A percentile compares a stretch with the other conserved stretches of the same genome.
Conservation (phyloP, 164 flowering plant species). For the Annona squamosa region DNA sequence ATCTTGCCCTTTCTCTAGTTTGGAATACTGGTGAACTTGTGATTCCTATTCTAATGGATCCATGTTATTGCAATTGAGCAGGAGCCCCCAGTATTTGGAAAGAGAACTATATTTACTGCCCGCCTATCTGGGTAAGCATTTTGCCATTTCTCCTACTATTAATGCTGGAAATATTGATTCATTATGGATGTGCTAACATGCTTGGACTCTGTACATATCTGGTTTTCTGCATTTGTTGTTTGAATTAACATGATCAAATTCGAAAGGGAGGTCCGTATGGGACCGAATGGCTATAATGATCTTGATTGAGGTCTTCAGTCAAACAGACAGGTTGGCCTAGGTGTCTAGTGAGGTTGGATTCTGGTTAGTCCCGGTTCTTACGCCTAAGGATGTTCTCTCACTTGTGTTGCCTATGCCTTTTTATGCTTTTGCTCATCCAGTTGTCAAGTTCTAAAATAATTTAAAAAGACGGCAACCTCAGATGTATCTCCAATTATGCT, state of each 20-base stretch:
- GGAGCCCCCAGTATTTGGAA: slow-evolving; percentile 96
- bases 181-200: not conserved
- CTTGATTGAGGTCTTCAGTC: too few relatives aligned
- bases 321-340: too few relatives aligned
- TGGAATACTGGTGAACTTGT: too few relatives aligned
- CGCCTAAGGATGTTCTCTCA: too few relatives aligned
- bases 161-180: not conserved
- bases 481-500: not conserved
- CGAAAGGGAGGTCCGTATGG: too few relatives aligned
- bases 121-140: slow-evolving; percentile 62
- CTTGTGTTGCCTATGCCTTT: too few relatives aligned
- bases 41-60: slow-evolving; percentile 1
- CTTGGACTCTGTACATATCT: not conserved
- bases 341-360: too few relatives aligned
- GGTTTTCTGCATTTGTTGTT: not conserved
- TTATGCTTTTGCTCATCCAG: not conserved
- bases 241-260: not conserved
- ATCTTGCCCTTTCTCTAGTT: too few relatives aligned
- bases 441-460: too few relatives aligned
- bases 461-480: not conserved
- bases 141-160: not conserved
- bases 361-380: too few relatives aligned
- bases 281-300: too few relatives aligned
- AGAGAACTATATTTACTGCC: slow-evolving; percentile 66
- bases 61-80: slow-evolving; percentile 20